Conservation (phyloP, 2,329 filamentous ascomycete species). For the Massarina eburnea region DNA sequence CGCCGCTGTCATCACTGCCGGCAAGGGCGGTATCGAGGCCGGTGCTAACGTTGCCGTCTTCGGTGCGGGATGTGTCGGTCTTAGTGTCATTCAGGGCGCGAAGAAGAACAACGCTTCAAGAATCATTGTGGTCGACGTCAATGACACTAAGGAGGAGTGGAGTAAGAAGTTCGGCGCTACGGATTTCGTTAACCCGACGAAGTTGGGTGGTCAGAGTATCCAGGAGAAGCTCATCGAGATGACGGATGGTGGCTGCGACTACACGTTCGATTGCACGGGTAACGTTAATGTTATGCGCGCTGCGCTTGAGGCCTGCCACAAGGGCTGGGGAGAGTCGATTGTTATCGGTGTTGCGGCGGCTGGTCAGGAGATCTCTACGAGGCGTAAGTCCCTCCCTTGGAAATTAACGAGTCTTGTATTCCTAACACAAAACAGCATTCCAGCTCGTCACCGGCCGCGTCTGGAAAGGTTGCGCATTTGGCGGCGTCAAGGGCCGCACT, state of each 20-base stretch:
- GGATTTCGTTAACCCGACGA: slow-evolving; percentile 88
- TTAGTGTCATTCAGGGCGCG: slow-evolving; percentile 92
- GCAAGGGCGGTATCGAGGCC: slow-evolving; percentile 68
- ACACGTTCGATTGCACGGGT: slow-evolving; percentile 98
- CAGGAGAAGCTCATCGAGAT: slow-evolving; percentile 94
- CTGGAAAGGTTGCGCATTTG: slow-evolving; percentile 97
- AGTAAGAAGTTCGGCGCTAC: slow-evolving; percentile 92
- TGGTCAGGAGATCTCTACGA: slow-evolving; percentile 90
- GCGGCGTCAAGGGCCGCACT: slow-evolving; percentile 94
- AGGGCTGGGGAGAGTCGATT: slow-evolving; percentile 98
- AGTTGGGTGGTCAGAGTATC: slow-evolving; percentile 70
- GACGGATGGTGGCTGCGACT: slow-evolving; percentile 97
- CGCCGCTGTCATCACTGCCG: slow-evolving; percentile 89
- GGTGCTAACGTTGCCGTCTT: slow-evolving; percentile 90
- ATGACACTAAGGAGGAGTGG: slow-evolving; percentile 90
- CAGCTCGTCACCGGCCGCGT: slow-evolving; percentile 96
- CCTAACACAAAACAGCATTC: slow-evolving; percentile 66
- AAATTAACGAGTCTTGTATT: background rate
- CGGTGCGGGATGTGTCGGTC: slow-evolving; percentile 91
- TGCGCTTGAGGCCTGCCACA: slow-evolving; percentile 96
- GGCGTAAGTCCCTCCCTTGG: slow-evolving; percentile 66
- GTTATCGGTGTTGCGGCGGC: slow-evolving; percentile 96
- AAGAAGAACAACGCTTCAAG: slow-evolving; percentile 77
- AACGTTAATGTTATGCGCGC: slow-evolving; percentile 96
- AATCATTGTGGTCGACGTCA: slow-evolving; percentile 80